phyloP scores from a whole-genome alignment of 2,329 filamentous ascomycete species.

The Claviceps citrina region DNA sequence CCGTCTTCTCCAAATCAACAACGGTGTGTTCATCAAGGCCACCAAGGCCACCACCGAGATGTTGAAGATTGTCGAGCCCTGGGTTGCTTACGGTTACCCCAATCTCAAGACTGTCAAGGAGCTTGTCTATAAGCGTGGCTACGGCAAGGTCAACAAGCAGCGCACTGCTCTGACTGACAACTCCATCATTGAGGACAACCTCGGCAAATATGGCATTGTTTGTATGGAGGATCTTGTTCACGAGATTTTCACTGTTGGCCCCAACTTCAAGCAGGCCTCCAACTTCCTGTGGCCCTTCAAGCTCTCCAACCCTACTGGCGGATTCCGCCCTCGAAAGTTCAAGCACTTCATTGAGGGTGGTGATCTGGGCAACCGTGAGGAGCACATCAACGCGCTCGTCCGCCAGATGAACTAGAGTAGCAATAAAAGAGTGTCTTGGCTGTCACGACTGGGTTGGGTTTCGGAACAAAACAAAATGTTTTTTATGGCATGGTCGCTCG shows the following conservation, averaged over 20 bases:
- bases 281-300: conserved; percentile 99
- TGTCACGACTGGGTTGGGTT: conserved; percentile 13
- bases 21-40: conserved; percentile 92
- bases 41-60: conserved; percentile 97
- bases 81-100: conserved; percentile 97
- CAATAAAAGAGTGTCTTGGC: conserved; percentile 1
- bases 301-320: conserved; percentile 94
- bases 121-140: conserved; percentile 99
- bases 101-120: conserved; percentile 99
- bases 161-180: conserved; percentile 94
- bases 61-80: conserved; percentile 97
- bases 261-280: conserved; percentile 98
- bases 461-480: conserved; percentile 15
- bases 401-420: conserved; percentile 85
- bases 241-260: conserved; percentile 96
- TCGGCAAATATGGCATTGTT: conserved; percentile 97
- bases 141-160: conserved; percentile 98
- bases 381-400: conserved; percentile 92
- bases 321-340: conserved; percentile 95
- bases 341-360: conserved; percentile 98
- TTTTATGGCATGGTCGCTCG: conserved; percentile 21
- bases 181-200: conserved; percentile 87
- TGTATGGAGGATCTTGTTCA: conserved; percentile 99
- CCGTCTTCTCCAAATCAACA: conserved; percentile 99
- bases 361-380: conserved; percentile 97